Conservation (phyloP, 768 basidiomycete species). For the Coprinopsis cinerea region DNA sequence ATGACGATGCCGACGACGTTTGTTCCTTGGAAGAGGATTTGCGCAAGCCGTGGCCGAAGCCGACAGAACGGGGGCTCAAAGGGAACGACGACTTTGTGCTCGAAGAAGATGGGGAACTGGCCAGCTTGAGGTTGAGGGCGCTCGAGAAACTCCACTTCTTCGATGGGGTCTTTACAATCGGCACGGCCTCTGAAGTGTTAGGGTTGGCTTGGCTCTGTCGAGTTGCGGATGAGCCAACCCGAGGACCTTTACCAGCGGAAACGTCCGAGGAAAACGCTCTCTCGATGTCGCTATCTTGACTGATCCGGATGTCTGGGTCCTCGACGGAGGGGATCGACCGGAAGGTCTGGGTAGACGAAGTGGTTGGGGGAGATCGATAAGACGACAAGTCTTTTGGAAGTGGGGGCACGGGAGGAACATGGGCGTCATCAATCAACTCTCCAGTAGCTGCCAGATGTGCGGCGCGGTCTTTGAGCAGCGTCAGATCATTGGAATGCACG, state of each 20-base stretch:
- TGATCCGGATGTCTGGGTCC: conserved; percentile 36
- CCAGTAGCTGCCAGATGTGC: conserved; percentile 53
- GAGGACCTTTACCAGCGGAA: conserved; percentile 27
- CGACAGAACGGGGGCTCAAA: conserved; percentile 60
- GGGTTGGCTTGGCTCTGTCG: conserved; percentile 23
- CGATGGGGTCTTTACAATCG: conserved; percentile 71
- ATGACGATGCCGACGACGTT: conserved; percentile 36
- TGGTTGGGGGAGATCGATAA: conserved; percentile 64
- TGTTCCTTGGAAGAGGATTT: conserved; percentile 69
- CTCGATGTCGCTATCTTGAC: conserved; percentile 41
- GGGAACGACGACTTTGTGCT: conserved; percentile 51
- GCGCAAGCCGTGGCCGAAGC: conserved; percentile 61
- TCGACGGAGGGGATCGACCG: conserved; percentile 37
- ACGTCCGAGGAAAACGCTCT: conserved; percentile 49
- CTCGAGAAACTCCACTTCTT: conserved; percentile 97
- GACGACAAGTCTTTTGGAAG: conserved; percentile 84
- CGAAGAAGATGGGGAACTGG: conserved; percentile 59
- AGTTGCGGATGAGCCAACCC: conserved; percentile 29
- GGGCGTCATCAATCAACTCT: conserved; percentile 53
- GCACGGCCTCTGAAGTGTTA: conserved; percentile 38
- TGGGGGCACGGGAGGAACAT: conserved; percentile 91
- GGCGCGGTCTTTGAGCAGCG: conserved; percentile 60
- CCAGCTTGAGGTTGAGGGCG: conserved; percentile 70
- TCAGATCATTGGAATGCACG: conserved; percentile 62
- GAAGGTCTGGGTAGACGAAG: conserved; percentile 49